These are phyloP conservation scores for Cryphonectria parasitica DNA, from an alignment of 2,329 filamentous ascomycete genomes.

Conservation along the genomic window DNA sequence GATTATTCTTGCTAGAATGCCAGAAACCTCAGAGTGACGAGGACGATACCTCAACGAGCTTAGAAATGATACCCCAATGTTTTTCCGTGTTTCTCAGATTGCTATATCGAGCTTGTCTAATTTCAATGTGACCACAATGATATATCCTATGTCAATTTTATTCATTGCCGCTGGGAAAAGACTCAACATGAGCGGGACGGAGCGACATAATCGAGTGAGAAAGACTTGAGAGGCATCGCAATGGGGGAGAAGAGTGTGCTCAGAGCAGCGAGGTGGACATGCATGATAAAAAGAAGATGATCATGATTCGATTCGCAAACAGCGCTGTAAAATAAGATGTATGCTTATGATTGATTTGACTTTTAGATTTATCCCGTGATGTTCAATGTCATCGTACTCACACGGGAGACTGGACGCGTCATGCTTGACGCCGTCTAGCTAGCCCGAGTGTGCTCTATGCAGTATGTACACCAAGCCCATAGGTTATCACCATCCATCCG, in stretches of 20 bases:
- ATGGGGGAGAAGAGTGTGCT: neutral
- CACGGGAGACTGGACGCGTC: neutral
- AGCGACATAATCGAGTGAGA: too few species aligned
- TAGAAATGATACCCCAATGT: neutral
- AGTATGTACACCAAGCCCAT: neutral
- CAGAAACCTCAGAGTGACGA: neutral
- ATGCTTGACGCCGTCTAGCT: neutral
- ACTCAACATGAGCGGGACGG: too few species aligned
- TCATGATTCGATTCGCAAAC: neutral
- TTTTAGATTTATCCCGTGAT: neutral
- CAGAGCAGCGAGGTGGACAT: neutral
- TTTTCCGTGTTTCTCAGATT: neutral
- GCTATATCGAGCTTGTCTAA: neutral
- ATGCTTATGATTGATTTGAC: constrained; percentile 3
- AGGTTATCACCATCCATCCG: neutral
- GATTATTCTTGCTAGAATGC: neutral
- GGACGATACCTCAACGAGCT: neutral
- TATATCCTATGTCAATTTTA: too few species aligned
- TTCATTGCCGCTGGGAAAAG: too few species aligned
- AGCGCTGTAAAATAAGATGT: neutral
- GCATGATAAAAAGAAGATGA: neutral
- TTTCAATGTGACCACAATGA: neutral
- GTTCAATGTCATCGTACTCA: neutral
- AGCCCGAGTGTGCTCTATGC: neutral
- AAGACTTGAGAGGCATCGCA: too few species aligned